Evolutionary conservation across 129 eudicot species (phyloP), one percentile per base, ranked within the genome.

Genomic region (Chrysanthemum lavandulifolium): DNA sequence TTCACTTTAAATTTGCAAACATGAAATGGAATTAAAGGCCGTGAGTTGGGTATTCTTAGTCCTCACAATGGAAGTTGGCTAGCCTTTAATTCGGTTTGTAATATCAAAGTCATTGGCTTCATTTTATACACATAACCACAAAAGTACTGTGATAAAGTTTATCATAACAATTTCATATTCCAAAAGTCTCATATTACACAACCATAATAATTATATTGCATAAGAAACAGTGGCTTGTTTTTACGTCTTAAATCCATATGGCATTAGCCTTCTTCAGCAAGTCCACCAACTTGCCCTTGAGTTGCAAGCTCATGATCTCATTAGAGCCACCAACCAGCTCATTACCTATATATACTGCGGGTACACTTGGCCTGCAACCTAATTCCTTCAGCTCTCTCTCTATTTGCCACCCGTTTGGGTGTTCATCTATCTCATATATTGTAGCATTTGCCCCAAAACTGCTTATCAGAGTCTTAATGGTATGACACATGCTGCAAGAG

Each of bases 191-290:
- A 21, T 59, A 58, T 72, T 72, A 43, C 47, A 27, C 56, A 72
- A 43, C 55, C 9, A 15, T 58, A 51, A 14, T 51, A 50, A 48
- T 68, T 13, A 19, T 67, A 3, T 67, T 21, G 16, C 58, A 48
- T 47, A 67, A 48, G 36, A 67, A 67, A 48, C 57, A 21, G 21
- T 12, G 12, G 48, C 18, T 18, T 14, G 29, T 29, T 52, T 69
- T 8, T 53, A 25, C 31, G 31, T 69, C 49, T 52, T 75, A 75
- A 66, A 75, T 58, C 79, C 79, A 75, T 66, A 75, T 75, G 23
- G 79, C 47, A 40, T 40, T 40, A 40, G 47, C 47, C 47, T 40
- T 40, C 47, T 40, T 40, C 47, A 40, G 47, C 47, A 40, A 40
- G 47, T 40, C 10, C 47, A 40, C 47, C 47, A 40, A 40, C 47